Conservation (phyloP, 352 stramenopile genomes). For the Phytophthora chlamydospora region DNA sequence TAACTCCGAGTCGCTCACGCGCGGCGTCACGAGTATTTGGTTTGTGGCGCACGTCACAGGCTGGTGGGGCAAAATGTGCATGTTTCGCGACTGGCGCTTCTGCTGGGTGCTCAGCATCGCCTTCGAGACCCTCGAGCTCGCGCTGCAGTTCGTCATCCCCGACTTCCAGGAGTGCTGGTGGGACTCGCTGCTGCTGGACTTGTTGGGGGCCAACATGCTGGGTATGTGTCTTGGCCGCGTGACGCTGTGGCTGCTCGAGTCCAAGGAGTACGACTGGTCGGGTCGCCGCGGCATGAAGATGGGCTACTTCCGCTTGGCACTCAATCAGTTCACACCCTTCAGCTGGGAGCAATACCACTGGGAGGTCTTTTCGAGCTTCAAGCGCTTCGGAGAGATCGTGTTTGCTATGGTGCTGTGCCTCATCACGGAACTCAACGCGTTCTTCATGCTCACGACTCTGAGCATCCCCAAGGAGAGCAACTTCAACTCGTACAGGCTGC, state of each 20-base stretch:
- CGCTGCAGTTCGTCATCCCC: constrained; percentile 89
- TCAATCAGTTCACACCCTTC: constrained; percentile 90
- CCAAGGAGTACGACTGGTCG: constrained; percentile 92
- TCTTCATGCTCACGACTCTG: constrained; percentile 92
- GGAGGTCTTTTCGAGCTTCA: constrained; percentile 93
- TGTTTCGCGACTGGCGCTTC: constrained; percentile 94
- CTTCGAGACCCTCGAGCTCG: constrained; percentile 92
- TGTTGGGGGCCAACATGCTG: constrained; percentile 92
- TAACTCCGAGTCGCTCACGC: constrained; percentile 62
- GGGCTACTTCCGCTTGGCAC: constrained; percentile 65
- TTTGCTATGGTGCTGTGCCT: constrained; percentile 88
- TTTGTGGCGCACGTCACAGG: constrained; percentile 86
- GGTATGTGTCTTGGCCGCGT: constrained; percentile 85
- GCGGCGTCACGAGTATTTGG: constrained; percentile 83
- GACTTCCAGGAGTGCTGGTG: constrained; percentile 96
- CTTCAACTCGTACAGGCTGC: constrained; percentile 83
- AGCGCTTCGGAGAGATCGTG: constrained; percentile 84
- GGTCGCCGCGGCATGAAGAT: constrained; percentile 77
- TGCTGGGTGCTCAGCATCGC: constrained; percentile 91
- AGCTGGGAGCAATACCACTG: constrained; percentile 91
- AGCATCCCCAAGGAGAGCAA: constrained; percentile 88
- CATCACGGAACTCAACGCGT: constrained; percentile 92
- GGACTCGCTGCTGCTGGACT: constrained; percentile 93
- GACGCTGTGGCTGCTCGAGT: constrained; percentile 81
- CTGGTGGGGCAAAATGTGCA: constrained; percentile 94